phyloP scores from a whole-genome alignment of 768 basidiomycete species.

The Termitomyces sp. region DNA sequence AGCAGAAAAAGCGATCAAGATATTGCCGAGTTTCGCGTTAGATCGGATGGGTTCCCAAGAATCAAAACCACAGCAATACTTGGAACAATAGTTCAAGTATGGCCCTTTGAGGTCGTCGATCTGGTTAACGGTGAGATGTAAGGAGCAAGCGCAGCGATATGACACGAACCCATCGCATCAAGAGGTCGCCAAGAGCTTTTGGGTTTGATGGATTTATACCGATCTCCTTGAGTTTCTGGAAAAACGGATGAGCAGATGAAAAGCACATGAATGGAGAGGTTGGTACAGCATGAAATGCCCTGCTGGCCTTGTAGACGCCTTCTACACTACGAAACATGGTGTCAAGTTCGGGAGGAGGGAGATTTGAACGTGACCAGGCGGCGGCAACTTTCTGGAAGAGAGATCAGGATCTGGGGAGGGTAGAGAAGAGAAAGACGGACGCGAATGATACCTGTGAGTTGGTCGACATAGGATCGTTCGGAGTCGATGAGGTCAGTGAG shows the following conservation, averaged over 20 bases:
- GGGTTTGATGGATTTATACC: conserved; percentile 89
- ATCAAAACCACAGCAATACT: conserved; percentile 77
- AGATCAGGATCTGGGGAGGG: conserved; percentile 7
- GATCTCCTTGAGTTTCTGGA: conserved; percentile 90
- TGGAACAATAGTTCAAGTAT: conserved; percentile 75
- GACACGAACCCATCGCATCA: conserved; percentile 91
- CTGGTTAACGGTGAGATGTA: conserved; percentile 35
- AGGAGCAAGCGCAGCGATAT: not conserved
- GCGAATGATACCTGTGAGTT: conserved; percentile 85
- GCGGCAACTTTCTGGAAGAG: conserved; percentile 83
- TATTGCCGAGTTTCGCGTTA: conserved; percentile 64
- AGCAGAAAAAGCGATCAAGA: conserved; percentile 66
- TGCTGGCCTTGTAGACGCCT: conserved; percentile 87
- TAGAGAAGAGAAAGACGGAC: conserved; percentile 39
- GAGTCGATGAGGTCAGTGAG: conserved; percentile 91
- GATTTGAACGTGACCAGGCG: conserved; percentile 95
- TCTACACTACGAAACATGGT: conserved; percentile 93
- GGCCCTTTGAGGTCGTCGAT: conserved; percentile 89
- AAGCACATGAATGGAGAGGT: conserved; percentile 3
- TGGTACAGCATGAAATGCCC: conserved; percentile 64
- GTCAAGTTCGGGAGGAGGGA: conserved; percentile 90
- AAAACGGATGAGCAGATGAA: conserved; percentile 13
- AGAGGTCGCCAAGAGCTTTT: conserved; percentile 88
- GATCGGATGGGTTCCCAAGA: conserved; percentile 72
- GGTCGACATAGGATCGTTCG: conserved; percentile 88